These are phyloP conservation scores for Diaporthe capsici DNA, from an alignment of 2,329 filamentous ascomycete genomes.

Conservation along the genomic window DNA sequence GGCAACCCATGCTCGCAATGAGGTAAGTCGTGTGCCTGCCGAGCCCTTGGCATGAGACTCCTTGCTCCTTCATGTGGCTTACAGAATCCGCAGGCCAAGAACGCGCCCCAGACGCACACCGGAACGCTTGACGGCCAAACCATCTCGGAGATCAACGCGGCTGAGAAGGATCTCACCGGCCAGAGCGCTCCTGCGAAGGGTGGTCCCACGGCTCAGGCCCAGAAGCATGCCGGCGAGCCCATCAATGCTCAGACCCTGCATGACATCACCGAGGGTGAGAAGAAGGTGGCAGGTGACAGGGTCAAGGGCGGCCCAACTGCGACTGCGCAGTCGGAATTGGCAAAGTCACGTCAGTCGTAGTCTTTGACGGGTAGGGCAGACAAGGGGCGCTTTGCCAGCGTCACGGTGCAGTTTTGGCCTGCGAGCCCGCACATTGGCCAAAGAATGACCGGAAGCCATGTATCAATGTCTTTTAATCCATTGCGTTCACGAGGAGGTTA, in stretches of 20 bases:
- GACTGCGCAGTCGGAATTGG: conserved; percentile 52
- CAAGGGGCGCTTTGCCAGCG: neutral
- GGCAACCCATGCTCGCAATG: conserved; percentile 21
- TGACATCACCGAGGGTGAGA: conserved; percentile 58
- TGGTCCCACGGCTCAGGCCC: conserved; percentile 58
- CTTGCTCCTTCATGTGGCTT: neutral
- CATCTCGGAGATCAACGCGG: conserved; percentile 56
- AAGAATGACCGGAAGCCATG: neutral
- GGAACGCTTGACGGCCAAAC: conserved; percentile 48
- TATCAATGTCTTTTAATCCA: neutral
- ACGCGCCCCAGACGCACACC: conserved; percentile 37
- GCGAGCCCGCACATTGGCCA: neutral
- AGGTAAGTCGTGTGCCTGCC: neutral
- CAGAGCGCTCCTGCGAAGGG: conserved; percentile 51
- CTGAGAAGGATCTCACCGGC: conserved; percentile 56
- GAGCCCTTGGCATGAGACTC: neutral
- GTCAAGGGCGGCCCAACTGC: conserved; percentile 56
- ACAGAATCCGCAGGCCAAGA: neutral
- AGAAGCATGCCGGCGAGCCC: conserved; percentile 53
- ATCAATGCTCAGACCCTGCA: conserved; percentile 53
- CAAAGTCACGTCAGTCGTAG: conserved; percentile 40
- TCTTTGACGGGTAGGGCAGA: neutral
- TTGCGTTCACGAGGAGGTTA: neutral
- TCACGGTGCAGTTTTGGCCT: neutral
- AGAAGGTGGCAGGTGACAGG: conserved; percentile 53